Evolutionary conservation across 345 rosid genomes (phyloP).

Genomic region (Kandelia obovata): DNA sequence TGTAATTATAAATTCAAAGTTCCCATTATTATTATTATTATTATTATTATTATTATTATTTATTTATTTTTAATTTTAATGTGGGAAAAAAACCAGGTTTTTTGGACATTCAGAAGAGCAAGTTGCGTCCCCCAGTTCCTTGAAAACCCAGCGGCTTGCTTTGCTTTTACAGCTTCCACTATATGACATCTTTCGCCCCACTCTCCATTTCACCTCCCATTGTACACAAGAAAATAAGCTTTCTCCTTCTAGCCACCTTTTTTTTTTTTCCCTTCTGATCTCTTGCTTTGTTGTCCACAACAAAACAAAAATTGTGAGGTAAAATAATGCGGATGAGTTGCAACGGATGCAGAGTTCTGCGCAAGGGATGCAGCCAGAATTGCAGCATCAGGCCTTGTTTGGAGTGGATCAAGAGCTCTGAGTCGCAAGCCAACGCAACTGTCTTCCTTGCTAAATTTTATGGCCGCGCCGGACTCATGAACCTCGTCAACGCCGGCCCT

Average conservation of each 20-base stretch:
- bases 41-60: no score
- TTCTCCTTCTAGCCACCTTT: neutral
- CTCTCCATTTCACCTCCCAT: neutral
- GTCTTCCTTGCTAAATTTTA: slow-evolving; percentile 95
- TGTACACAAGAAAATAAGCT: neutral
- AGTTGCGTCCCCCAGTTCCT: neutral
- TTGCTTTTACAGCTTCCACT: neutral
- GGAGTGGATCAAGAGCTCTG: slow-evolving; percentile 92
- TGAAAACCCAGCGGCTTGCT: neutral
- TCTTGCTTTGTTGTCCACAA: neutral
- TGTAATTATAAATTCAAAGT: neutral
- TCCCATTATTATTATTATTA: neutral
- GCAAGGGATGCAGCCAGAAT: slow-evolving; percentile 89
- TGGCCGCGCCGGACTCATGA: slow-evolving; percentile 96
- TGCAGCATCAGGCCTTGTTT: slow-evolving; percentile 91
- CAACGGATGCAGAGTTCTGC: slow-evolving; percentile 93
- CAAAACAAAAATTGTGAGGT: neutral
- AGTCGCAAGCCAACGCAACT: slow-evolving; percentile 93
- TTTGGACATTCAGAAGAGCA: neutral
- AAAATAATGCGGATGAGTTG: slow-evolving; percentile 71
- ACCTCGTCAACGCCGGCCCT: slow-evolving; percentile 95
- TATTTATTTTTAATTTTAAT: neutral
- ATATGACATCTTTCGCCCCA: neutral
- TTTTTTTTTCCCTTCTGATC: neutral
- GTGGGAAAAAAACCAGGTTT: neutral